Conservation (phyloP, 768 basidiomycete genomes). For the Gymnopilus junonius region DNA sequence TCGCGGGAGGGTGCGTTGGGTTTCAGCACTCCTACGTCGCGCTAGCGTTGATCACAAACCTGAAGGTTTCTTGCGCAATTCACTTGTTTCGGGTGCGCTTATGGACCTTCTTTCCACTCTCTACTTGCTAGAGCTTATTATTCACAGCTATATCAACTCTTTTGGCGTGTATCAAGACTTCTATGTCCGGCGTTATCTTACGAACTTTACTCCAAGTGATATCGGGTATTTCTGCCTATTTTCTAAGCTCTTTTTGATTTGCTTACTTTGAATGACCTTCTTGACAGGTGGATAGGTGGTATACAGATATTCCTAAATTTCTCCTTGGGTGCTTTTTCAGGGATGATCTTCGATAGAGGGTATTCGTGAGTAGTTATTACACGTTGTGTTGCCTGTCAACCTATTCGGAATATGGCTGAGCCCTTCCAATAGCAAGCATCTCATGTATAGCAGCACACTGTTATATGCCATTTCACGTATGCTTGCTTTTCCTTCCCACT, state of each 20-base stretch:
- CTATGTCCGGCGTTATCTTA: conserved; percentile 33
- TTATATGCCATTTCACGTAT: conserved; percentile 33
- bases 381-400: not conserved
- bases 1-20: conserved; percentile 40
- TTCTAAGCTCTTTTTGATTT: not conserved
- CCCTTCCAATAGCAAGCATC: conserved; percentile 18
- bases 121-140: not conserved
- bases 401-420: not conserved
- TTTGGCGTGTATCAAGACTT: conserved; percentile 38
- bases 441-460: conserved; percentile 24
- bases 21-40: not conserved
- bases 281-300: conserved; percentile 52
- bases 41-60: not conserved
- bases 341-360: conserved; percentile 54
- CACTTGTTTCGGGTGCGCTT: conserved; percentile 42
- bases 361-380: conserved; percentile 43
- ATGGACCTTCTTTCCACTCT: not conserved
- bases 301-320: conserved; percentile 55
- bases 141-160: conserved; percentile 29
- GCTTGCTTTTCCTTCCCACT: conserved; percentile 3
- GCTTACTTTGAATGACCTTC: not conserved
- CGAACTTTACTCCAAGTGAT: conserved; percentile 23
- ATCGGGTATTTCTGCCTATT: conserved; percentile 25
- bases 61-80: conserved; percentile 42
- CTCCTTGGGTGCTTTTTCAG: conserved; percentile 47